Base-by-base conservation (phyloP, 2,329 filamentous ascomycete species). In the Pseudophaeomoniella oleicola region DNA sequence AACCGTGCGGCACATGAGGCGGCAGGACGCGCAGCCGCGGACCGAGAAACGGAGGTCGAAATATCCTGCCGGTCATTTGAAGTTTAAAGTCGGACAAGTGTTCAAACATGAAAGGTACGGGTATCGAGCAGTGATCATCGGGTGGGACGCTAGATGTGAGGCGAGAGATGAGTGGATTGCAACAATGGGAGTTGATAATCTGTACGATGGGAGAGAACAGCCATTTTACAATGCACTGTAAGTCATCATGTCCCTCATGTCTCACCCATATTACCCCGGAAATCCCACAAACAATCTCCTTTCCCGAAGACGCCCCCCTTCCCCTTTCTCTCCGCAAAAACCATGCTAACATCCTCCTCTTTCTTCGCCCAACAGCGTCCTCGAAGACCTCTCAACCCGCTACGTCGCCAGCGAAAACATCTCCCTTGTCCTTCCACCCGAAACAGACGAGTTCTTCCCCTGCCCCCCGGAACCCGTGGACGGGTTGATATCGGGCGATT, bases 151-250 rank as follows among this genome's bases (percentile, higher is more conserved):
- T 2, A 65, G 69, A 40, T 80, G 71, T 48, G 68, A 60, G 27
- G 69, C 69, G 5, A 62, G 67, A 31, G 75, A 79, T 44, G 66
- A 66, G 36, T 82, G 71, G 78, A 79, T 75, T 49, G 60, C 67
- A 50, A 66, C 69, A 44, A 78, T 77, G 68, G 61, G 65, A 33
- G 72, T 82, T 6, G 75, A 80, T 54, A 60, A 57, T 16, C 56
- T 78, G 38, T 60, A 64, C n/a, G 60, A 65, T 37, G 78, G 75
- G 2, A 62, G 71, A 32, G 59, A 72, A 41, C 78, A 84, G 57
- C 77, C 76, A 19, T 94, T 85, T 48, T 94, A 94, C 54, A 81
- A 86, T 47, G 83, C 83, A 49, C 65, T 94, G 84, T 94, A 62
- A 68, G 85, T 75, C 33, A 38, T 32, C n/a, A 9, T 27, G 18